phyloP scores from a whole-genome alignment of 306 rosid species.

The Prunus fruticosa region DNA sequence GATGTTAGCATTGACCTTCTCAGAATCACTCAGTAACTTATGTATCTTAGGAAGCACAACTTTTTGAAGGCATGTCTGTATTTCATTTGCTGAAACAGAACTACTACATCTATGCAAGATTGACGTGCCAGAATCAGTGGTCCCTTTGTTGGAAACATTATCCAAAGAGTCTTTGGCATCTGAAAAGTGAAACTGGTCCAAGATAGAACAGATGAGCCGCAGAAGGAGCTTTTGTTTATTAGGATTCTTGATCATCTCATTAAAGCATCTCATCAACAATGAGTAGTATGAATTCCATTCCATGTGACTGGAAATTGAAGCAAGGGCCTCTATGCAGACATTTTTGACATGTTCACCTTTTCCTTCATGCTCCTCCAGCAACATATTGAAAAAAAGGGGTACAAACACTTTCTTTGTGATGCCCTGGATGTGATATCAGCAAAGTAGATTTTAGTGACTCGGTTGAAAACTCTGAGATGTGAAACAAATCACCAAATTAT shows the following conservation, averaged over 20 bases:
- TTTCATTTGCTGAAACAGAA: slow-evolving; percentile 37
- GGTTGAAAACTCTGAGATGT: slow-evolving; percentile 7
- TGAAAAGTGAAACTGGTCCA: slow-evolving; percentile 79
- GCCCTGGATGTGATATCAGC: slow-evolving; percentile 45
- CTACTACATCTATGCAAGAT: slow-evolving; percentile 12
- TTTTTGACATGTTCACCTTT: slow-evolving; percentile 71
- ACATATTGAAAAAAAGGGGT: slow-evolving; percentile 80
- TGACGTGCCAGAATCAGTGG: slow-evolving; percentile 26
- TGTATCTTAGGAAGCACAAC: slow-evolving; percentile 77
- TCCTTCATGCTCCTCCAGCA: slow-evolving; percentile 66
- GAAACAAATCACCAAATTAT: background rate
- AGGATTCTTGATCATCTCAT: slow-evolving; percentile 47
- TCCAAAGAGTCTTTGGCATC: slow-evolving; percentile 32
- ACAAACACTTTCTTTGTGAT: slow-evolving; percentile 61
- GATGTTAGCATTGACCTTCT: slow-evolving; percentile 67
- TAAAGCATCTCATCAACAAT: slow-evolving; percentile 71
- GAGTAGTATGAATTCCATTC: slow-evolving; percentile 84
- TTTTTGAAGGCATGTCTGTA: slow-evolving; percentile 64
- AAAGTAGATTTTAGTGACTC: slow-evolving; percentile 27
- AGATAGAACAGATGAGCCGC: slow-evolving; percentile 72
- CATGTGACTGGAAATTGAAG: slow-evolving; percentile 74
- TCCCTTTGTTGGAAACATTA: slow-evolving; percentile 32
- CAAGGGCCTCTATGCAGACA: slow-evolving; percentile 83
- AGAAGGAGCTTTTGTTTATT: slow-evolving; percentile 65
- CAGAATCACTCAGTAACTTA: slow-evolving; percentile 70